Conservation (phyloP, 2,329 filamentous ascomycete genomes). For the Fusarium brachygibbosum region DNA sequence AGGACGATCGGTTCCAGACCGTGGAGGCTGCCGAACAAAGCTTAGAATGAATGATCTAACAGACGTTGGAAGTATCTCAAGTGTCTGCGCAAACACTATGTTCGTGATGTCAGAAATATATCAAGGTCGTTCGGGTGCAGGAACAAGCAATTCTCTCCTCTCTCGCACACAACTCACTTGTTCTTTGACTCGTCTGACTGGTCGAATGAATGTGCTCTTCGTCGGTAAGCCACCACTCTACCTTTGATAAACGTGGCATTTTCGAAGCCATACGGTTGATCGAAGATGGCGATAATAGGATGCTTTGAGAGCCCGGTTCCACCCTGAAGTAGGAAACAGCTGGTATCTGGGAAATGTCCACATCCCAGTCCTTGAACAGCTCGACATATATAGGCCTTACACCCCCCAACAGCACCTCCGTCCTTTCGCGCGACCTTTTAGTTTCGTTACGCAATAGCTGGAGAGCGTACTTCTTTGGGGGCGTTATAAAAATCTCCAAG, state of each 20-base stretch:
- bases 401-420: background rate
- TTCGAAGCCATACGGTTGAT: conserved; percentile 7
- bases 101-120: background rate
- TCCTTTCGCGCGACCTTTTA: conserved; percentile 2
- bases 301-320: conserved; percentile 8
- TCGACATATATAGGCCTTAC: conserved; percentile 3
- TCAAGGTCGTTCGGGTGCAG: background rate
- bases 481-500: conserved; percentile 10
- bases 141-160: too few species aligned
- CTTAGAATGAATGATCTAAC: conserved; percentile 7
- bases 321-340: conserved; percentile 12
- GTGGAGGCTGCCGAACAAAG: conserved; percentile 7
- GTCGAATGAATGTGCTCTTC: background rate
- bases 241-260: conserved; percentile 9
- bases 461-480: conserved; percentile 10
- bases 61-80: conserved; percentile 6
- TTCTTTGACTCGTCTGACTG: conserved; percentile 14
- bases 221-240: conserved; percentile 19
- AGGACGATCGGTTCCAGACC: background rate
- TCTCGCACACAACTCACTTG: background rate
- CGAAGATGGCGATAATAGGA: conserved; percentile 20
- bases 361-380: background rate
- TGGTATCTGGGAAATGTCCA: background rate
- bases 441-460: background rate
- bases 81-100: conserved; percentile 15